Evolutionary conservation across 164 flowering plant species (phyloP), one percentile per base, ranked within the genome.

Genomic region (Brasenia schreberi): DNA sequence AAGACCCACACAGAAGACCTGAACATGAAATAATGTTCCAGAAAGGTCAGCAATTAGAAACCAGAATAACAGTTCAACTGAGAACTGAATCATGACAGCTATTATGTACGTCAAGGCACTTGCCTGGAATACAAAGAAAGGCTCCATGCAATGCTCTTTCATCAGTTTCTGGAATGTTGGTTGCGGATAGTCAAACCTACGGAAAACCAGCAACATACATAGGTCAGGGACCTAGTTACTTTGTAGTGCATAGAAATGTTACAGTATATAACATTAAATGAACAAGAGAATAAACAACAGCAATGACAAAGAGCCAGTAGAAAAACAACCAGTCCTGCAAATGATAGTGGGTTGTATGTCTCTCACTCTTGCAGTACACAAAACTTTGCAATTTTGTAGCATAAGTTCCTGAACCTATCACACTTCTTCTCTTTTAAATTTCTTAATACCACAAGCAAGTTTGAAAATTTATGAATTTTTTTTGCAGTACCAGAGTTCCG

Each of bases 111-210:
- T 12, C 53, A 7, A 45, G 43, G 17, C 33, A 66, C 66, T 59
- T 65, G 90, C 98, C 96, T 94, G 99, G 77, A 94, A 94, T 11
- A 94, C 99, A 69, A 94, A 94, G 75, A 94, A 94, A 11, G 99
- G 99, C 74, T 94, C 99, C 97, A 87, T 88, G 79, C 91, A 81
- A 70, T 94, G 84, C 80, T 94, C 99, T 77, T 94, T 94, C 96
- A 94, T 81, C 71, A 94, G 76, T 72, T 89, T 94, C 81, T 81
- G 96, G 76, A 94, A 94, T 45, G 99, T 94, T 61, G 99, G 99
- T 70, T 91, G 97, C 5, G 99, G 99, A 73, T 94, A 94, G 56
- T 91, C 99, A 82, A 94, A 94, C 66, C 99, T 94, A 71, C 71
- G 78, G 5, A 19, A 63, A 19, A 4, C 3, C 6, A 63, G 43